Evolutionary conservation across 2,329 filamentous ascomycete species (phyloP).

Genomic region (Diaporthe capsici): DNA sequence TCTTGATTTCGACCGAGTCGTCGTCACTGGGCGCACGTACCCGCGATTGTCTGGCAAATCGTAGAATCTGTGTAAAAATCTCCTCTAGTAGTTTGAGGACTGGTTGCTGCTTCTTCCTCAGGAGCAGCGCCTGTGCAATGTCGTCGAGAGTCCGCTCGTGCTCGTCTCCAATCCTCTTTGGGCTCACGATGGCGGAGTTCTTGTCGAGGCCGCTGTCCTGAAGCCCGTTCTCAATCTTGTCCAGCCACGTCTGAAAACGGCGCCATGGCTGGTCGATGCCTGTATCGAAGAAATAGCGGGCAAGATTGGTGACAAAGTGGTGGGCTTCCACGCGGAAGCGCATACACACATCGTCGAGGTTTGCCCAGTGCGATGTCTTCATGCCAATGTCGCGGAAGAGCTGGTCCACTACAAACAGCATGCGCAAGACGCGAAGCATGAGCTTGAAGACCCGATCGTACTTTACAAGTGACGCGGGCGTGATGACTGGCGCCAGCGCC

Average conservation of each 20-base stretch:
- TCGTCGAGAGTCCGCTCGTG: constrained; percentile 82
- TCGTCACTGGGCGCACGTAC: constrained; percentile 56
- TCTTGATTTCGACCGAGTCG: constrained; percentile 48
- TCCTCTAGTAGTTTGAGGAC: constrained; percentile 81
- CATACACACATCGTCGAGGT: constrained; percentile 58
- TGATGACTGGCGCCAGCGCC: constrained; percentile 81
- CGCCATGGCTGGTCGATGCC: constrained; percentile 83
- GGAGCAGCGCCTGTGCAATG: constrained; percentile 80
- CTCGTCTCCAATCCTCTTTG: constrained; percentile 76
- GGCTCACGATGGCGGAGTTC: constrained; percentile 58
- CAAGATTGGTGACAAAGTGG: constrained; percentile 81
- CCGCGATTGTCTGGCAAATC: constrained; percentile 72
- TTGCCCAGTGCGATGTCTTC: constrained; percentile 23
- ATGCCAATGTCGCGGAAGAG: constrained; percentile 71
- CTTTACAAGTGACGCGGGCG: constrained; percentile 76
- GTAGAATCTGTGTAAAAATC: constrained; percentile 80
- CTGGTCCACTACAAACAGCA: constrained; percentile 81
- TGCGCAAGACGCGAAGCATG: constrained; percentile 81
- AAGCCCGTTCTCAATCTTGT: constrained; percentile 66
- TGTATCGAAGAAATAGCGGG: constrained; percentile 84
- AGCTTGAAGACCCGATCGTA: constrained; percentile 91
- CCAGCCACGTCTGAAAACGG: constrained; percentile 76
- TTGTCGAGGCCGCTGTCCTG: constrained; percentile 51
- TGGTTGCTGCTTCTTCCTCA: constrained; percentile 81
- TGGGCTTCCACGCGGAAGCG: constrained; percentile 83